A percentile compares a stretch with the other conserved stretches of the same genome.
Conservation (phyloP, 352 stramenopile species). For the Pythium utonaiense region DNA sequence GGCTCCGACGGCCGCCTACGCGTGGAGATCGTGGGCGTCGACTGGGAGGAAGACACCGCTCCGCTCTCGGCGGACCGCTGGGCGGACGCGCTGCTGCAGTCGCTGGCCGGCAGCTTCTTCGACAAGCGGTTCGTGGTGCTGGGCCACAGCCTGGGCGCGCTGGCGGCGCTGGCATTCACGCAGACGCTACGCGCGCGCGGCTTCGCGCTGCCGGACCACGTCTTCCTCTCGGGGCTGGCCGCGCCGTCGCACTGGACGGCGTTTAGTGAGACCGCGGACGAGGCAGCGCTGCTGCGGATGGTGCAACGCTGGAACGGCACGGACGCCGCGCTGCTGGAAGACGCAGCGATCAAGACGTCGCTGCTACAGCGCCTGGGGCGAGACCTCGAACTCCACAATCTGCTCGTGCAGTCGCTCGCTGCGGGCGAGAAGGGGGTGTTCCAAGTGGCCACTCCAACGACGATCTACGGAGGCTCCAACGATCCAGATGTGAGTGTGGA, state of each 20-base stretch:
- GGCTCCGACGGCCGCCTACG: conserved; percentile 31
- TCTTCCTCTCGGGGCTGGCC: conserved; percentile 55
- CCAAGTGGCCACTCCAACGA: conserved; percentile 32
- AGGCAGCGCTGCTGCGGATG: conserved; percentile 40
- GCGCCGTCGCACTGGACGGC: conserved; percentile 28
- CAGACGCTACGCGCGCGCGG: conserved; percentile 35
- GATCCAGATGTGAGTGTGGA: conserved; percentile 36
- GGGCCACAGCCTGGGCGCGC: conserved; percentile 66
- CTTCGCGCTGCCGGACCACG: conserved; percentile 52
- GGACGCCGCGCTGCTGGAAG: conserved; percentile 47
- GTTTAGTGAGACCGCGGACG: conserved; percentile 32
- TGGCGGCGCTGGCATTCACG: conserved; percentile 51
- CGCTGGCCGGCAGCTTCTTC: conserved; percentile 45
- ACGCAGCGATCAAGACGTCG: conserved; percentile 33
- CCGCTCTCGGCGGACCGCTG: conserved; percentile 18
- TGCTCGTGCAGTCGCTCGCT: conserved; percentile 38
- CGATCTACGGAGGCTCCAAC: conserved; percentile 48
- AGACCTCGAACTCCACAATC: conserved; percentile 56
- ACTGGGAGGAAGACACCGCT: conserved; percentile 31
- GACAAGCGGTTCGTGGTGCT: conserved; percentile 69
- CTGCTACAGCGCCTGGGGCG: conserved; percentile 34
- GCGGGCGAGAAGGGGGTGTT: conserved; percentile 9
- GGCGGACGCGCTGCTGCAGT: conserved; percentile 37
- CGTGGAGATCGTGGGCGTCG: conserved; percentile 61
- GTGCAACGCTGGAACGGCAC: conserved; percentile 58